A percentile compares a stretch with the other conserved stretches of the same genome.
Conservation (phyloP, 1,139 yeast genomes). For the Magnusiomyces ingens region DNA sequence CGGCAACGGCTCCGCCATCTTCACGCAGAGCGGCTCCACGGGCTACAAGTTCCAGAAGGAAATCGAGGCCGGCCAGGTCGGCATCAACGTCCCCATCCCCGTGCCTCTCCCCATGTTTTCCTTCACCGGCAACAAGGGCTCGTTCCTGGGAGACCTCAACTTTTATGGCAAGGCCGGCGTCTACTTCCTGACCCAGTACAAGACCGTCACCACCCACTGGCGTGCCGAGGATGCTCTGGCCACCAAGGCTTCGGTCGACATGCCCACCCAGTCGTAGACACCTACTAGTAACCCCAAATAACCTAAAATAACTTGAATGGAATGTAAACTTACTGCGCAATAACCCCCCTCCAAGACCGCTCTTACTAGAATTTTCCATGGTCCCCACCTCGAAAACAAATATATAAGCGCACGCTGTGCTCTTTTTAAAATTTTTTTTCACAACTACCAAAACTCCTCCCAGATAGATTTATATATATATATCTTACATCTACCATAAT, state of each 20-base stretch:
- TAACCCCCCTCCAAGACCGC: too few relatives aligned
- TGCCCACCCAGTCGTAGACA: slow-evolving; percentile 29
- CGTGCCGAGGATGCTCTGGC: slow-evolving; percentile 49
- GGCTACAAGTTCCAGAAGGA: slow-evolving; percentile 66
- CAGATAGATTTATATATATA: too few relatives aligned
- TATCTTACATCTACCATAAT: too few relatives aligned
- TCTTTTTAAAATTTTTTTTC: too few relatives aligned
- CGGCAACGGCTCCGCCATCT: slow-evolving; percentile 70
- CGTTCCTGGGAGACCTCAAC: slow-evolving; percentile 73
- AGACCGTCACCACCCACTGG: slow-evolving; percentile 72
- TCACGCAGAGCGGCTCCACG: slow-evolving; percentile 62
- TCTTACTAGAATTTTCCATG: too few relatives aligned
- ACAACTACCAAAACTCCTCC: too few relatives aligned
- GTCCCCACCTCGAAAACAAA: too few relatives aligned
- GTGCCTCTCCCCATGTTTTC: slow-evolving; percentile 81
- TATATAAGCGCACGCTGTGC: too few relatives aligned
- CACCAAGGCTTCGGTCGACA: slow-evolving; percentile 51
- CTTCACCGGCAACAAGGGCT: slow-evolving; percentile 72
- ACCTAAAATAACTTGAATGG: too few relatives aligned
- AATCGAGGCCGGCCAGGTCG: slow-evolving; percentile 73
- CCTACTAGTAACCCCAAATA: background rate
- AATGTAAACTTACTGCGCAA: too few relatives aligned
- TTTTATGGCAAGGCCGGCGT: slow-evolving; percentile 74
- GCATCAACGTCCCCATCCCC: slow-evolving; percentile 78
- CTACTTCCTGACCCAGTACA: slow-evolving; percentile 66